Base-by-base conservation (phyloP, 78 protist genomes). In the Tieghemostelium lacteum region DNA sequence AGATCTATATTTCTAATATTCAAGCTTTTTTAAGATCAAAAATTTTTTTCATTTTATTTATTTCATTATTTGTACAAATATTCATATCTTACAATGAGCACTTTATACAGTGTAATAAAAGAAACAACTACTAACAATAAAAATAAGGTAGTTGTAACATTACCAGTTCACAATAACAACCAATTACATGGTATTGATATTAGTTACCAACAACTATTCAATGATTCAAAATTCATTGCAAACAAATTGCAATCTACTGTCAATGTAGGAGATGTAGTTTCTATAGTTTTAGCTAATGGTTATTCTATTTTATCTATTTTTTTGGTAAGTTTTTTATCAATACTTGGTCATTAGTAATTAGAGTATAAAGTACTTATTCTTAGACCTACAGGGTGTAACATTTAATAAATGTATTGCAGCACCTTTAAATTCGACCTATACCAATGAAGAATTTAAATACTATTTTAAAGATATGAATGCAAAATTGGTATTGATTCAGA, bases 381-480 rank as follows among this genome's bases (percentile, higher is more conserved):
- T 24, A 3, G 14, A 24, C 42, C 6, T 33, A 26, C 2, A 69
- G 87, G 87, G 78, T n/a, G 49, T 70, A 54, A 77, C 95, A 28
- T 77, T 67, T 45, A 2, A 70, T 29, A 85, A 58, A 72, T 70
- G 87, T 55, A 80, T 83, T 55, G 80, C 95, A 64, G 88, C 89
- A 57, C 95, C 95, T 31, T 75, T 92, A 57, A 92, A 92, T 45
- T 64, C 93, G 49, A 52, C 75, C 26, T 83, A 77, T 67, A 71
- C 67, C 24, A 19, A 7, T 24, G 92, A 94, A 2, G 96, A 94
- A 72, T 91, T 94, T 64, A 36, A 65, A 45, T 94, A 86, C 45
- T 94, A 94, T 65, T 33, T 85, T 45, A 37, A 73, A 24, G 96
- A 94, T 73, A 69, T 83, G 71, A 50, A 33, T 16, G 73, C 94